Evolutionary conservation across 345 rosid species (phyloP), one percentile per base, ranked within the genome.

Genomic region (Aurinia saxatilis): DNA sequence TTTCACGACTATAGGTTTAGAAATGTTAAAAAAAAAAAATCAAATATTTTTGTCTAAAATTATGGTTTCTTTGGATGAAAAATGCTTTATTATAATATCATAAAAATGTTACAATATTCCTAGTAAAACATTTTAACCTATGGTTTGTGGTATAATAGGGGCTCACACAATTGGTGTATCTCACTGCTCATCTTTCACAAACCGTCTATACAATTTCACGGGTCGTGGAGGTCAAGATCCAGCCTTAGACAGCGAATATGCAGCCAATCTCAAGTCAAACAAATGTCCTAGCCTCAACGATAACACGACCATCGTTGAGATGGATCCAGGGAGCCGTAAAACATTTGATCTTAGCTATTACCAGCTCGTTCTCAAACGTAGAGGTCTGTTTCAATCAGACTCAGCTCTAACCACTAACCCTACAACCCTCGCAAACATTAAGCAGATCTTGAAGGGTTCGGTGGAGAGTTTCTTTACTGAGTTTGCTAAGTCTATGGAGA

Each of bases 251-350:
- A 78, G 84, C 13, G 77, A 72, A 68, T 91, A 91, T 46, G 96
- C 95, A 2, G 74, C 85, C 0, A 83, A 77, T 58, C 85, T 88
- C 44, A 88, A 83, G 77, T 77, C 89, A 7, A 82, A 73, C 5
- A 89, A 88, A 70, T 92, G 96, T 70, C 82, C 61, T 58, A 81
- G 50, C 47, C 78, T 62, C 5, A 84, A 58, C 37, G 93, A 92
- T 39, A 82, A 73, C 65, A 79, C 72, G 10, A 91, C 92, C n/a
- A 78, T 69, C 7, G 81, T 84, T 1, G 95, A 86, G 57, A 86
- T 91, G 89, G 87, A 91, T 57, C 95, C 98, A 0, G 96, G 96
- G 8, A 88, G 96, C 44, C 75, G 77, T 4, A 84, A 60, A 61
- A 81, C 92, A 8, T 91, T 91, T 39, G 96, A 91, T 73, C 83